Evolutionary conservation across 495 filamentous ascomycete species (phyloP).

Genomic region (Chaetomium fimeti): DNA sequence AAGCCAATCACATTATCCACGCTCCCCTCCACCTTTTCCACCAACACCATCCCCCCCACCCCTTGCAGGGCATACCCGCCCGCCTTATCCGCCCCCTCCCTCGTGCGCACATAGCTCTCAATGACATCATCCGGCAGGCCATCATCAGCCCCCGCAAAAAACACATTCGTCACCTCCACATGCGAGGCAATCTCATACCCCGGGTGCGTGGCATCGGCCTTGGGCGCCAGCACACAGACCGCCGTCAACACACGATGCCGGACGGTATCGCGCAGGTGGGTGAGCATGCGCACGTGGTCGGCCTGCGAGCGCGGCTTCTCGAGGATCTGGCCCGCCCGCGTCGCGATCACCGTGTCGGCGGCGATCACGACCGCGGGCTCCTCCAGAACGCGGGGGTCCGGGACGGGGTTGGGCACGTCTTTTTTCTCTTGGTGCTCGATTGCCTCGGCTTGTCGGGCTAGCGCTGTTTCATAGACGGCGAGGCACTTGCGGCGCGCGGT

Average conservation of each 20-base stretch:
- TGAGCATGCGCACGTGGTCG: conserved; percentile 82
- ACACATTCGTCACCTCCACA: conserved; percentile 84
- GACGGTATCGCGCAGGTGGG: conserved; percentile 67
- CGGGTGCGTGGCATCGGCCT: conserved; percentile 70
- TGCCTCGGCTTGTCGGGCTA: conserved; percentile 46
- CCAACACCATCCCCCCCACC: conserved; percentile 70
- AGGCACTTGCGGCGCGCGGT: conserved; percentile 82
- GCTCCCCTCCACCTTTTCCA: conserved; percentile 84
- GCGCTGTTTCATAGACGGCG: conserved; percentile 68
- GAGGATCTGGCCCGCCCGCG: conserved; percentile 67
- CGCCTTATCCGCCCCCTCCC: conserved; percentile 94
- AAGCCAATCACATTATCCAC: conserved; percentile 97
- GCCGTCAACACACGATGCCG: conserved; percentile 79
- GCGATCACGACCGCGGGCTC: conserved; percentile 86
- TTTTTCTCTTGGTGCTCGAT: background rate
- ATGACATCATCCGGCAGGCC: conserved; percentile 66
- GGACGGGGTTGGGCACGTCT: conserved; percentile 33
- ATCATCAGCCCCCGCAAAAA: conserved; percentile 71
- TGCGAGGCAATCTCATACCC: conserved; percentile 79
- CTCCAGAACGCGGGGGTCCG: conserved; percentile 13
- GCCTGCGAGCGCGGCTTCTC: conserved; percentile 83
- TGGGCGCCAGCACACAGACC: conserved; percentile 74
- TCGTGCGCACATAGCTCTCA: conserved; percentile 78
- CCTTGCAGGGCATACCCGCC: conserved; percentile 95
- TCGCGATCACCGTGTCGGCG: conserved; percentile 88